phyloP scores from a whole-genome alignment of 176 grass and related monocot species.

The Cenchrus americanus region DNA sequence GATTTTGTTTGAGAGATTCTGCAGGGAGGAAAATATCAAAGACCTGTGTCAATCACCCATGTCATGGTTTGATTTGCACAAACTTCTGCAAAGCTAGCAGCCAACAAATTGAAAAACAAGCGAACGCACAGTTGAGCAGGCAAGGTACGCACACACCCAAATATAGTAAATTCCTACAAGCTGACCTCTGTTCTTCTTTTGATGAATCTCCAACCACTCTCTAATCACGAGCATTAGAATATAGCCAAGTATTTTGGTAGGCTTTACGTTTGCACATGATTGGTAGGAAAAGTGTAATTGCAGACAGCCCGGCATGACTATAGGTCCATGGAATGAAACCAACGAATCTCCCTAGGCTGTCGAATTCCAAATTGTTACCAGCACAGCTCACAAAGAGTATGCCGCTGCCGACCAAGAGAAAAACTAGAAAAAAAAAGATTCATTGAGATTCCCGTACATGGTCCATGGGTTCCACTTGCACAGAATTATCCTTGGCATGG shows the following conservation, averaged over 20 bases:
- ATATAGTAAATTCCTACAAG: background rate
- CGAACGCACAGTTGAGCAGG: background rate
- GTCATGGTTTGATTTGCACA: slow-evolving; percentile 9
- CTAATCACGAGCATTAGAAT: slow-evolving; percentile 11
- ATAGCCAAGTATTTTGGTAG: background rate
- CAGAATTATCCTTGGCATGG: background rate
- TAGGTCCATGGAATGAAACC: background rate
- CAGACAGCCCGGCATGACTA: slow-evolving; percentile 16
- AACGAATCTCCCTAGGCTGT: slow-evolving; percentile 22
- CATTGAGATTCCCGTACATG: slow-evolving; percentile 1
- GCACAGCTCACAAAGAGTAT: slow-evolving; percentile 1
- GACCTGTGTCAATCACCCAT: slow-evolving; percentile 54
- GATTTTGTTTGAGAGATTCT: slow-evolving; percentile 89
- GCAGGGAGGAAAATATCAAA: slow-evolving; percentile 64
- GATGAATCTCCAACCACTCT: slow-evolving; percentile 15
- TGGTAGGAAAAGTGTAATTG: slow-evolving; percentile 24
- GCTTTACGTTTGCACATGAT: slow-evolving; percentile 51
- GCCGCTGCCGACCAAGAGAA: slow-evolving; percentile 23
- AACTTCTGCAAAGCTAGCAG: background rate
- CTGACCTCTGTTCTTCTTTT: background rate
- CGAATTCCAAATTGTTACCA: slow-evolving; percentile 10
- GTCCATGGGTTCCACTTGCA: background rate
- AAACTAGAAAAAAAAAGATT: background rate
- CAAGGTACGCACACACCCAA: background rate
- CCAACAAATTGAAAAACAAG: slow-evolving; percentile 22